phyloP scores from a whole-genome alignment of 805 yeast genomes.

The Cyberlindnera petersonii region DNA sequence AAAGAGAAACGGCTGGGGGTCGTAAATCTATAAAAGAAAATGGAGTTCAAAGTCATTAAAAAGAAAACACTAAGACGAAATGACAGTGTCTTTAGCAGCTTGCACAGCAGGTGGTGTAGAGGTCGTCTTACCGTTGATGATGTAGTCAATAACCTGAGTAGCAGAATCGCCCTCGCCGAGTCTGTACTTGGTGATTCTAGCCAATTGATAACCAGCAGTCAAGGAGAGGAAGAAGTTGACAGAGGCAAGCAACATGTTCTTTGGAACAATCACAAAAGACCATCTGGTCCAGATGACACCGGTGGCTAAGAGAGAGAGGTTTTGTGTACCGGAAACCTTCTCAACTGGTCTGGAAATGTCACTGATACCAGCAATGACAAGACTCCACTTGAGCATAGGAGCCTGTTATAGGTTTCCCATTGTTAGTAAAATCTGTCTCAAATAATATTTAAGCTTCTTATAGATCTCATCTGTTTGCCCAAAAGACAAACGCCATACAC shows the following conservation, averaged over 20 bases:
- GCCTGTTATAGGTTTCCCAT: constrained; percentile 14
- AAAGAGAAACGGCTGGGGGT: background rate
- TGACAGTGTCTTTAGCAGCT: constrained; percentile 10
- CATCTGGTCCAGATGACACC: constrained; percentile 98
- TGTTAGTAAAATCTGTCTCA: constrained; percentile 9
- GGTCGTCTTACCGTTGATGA: constrained; percentile 46
- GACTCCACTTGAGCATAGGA: constrained; percentile 53
- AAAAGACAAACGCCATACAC: too few species aligned
- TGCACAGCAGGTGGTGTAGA: constrained; percentile 5
- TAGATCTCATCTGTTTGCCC: too few species aligned
- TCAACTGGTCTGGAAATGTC: constrained; percentile 91
- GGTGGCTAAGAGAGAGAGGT: constrained; percentile 70
- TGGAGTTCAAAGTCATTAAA: background rate
- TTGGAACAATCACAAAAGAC: constrained; percentile 91
- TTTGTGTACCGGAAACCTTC: constrained; percentile 81
- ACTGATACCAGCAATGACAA: constrained; percentile 86
- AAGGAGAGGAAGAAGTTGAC: constrained; percentile 91
- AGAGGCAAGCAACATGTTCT: constrained; percentile 80
- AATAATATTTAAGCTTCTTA: too few species aligned
- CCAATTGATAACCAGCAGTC: constrained; percentile 83
- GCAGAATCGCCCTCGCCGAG: constrained; percentile 56
- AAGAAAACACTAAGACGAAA: constrained; percentile 8
- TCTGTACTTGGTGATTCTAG: constrained; percentile 70
- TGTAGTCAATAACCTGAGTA: constrained; percentile 52
- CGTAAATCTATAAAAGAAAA: too few species aligned